A percentile compares a stretch with the other conserved stretches of the same genome.
Evolutionary conservation across 2,329 filamentous ascomycete species (phyloP).

Genomic region (Trichoderma arundinaceum): DNA sequence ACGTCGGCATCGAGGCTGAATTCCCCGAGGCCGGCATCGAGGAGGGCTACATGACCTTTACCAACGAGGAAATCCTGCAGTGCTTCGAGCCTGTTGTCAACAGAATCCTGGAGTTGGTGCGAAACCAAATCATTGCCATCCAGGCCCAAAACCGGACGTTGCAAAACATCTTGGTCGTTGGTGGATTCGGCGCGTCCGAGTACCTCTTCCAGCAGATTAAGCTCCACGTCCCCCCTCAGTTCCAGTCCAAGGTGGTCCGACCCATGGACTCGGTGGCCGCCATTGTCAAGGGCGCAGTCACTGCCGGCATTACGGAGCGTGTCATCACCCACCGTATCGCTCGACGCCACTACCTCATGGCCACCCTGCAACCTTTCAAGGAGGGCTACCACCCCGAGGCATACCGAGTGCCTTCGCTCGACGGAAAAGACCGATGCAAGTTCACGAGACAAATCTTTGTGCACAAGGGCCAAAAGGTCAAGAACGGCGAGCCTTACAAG

Average conservation of each 20-base stretch:
- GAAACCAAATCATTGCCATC: conserved; percentile 98
- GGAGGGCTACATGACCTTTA: conserved; percentile 99
- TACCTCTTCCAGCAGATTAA: conserved; percentile 99
- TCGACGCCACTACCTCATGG: conserved; percentile 98
- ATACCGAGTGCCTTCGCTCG: conserved; percentile 93
- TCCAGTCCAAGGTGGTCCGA: conserved; percentile 96
- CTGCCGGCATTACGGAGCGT: conserved; percentile 94
- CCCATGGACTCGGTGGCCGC: conserved; percentile 99
- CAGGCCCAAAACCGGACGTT: conserved; percentile 93
- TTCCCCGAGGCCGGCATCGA: conserved; percentile 98
- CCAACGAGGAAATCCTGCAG: conserved; percentile 97
- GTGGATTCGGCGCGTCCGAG: conserved; percentile 97
- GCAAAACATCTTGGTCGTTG: conserved; percentile 96
- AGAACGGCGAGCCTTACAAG: conserved; percentile 98
- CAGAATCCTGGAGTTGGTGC: conserved; percentile 90
- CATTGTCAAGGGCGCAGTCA: conserved; percentile 98
- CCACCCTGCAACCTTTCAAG: conserved; percentile 97
- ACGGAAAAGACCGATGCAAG: conserved; percentile 98
- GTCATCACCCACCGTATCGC: conserved; percentile 97
- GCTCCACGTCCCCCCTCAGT: conserved; percentile 95
- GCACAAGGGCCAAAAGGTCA: conserved; percentile 97
- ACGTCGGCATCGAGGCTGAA: conserved; percentile 97
- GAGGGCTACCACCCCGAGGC: conserved; percentile 98
- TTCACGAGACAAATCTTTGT: conserved; percentile 98
- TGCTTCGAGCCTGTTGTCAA: conserved; percentile 99